These are phyloP conservation scores for Wallacemonas sp. DNA, from an alignment of 208 protist genomes.

Conservation along the genomic window DNA sequence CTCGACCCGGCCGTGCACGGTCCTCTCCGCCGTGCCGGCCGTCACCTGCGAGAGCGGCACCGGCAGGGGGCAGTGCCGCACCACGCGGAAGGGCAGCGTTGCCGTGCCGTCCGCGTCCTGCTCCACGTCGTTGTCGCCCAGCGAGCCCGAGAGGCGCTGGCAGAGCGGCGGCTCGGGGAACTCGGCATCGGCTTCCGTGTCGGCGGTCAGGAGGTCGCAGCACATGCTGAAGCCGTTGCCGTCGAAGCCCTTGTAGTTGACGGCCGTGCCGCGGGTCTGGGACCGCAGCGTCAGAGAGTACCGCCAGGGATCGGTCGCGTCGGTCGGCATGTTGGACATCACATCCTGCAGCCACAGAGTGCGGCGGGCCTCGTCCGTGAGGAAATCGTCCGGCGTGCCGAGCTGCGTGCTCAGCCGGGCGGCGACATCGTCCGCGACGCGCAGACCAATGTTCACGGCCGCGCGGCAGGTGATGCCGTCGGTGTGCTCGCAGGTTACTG, in stretches of 20 bases:
- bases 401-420: neutral
- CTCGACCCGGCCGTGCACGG: constrained; percentile 39
- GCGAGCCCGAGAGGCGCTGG: constrained; percentile 15
- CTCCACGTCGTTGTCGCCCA: constrained; percentile 12
- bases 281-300: constrained; percentile 44
- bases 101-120: constrained; percentile 9
- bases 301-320: constrained; percentile 54
- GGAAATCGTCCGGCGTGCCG: constrained; percentile 15
- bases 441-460: constrained; percentile 25
- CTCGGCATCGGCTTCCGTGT: constrained; percentile 27
- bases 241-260: constrained; percentile 76
- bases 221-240: constrained; percentile 82
- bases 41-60: constrained; percentile 10
- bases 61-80: constrained; percentile 18
- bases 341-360: constrained; percentile 5
- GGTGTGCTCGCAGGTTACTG: constrained; percentile 31
- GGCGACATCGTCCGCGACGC: constrained; percentile 6
- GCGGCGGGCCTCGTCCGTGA: neutral
- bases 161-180: constrained; percentile 25
- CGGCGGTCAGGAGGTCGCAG: constrained; percentile 51
- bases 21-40: neutral
- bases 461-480: constrained; percentile 22
- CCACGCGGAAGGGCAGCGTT: neutral
- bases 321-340: constrained; percentile 1
- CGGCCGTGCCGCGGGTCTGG: constrained; percentile 21